A percentile compares a stretch with the other conserved stretches of the same genome.
These are phyloP conservation scores for Nakazawaea ambrosiae DNA, from an alignment of 805 yeast species.

Conservation along the genomic window DNA sequence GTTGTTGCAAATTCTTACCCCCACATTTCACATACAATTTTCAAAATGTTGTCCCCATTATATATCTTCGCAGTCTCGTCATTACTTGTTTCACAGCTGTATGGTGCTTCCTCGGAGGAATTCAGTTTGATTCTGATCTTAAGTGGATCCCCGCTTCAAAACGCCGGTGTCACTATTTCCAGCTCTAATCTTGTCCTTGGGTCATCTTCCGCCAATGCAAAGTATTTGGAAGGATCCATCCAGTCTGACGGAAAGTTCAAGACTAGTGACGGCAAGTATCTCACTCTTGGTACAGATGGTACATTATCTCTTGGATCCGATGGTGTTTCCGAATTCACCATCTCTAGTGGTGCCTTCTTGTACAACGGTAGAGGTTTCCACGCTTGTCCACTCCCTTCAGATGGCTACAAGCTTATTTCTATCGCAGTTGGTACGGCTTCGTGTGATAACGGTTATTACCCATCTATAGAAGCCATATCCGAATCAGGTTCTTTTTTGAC, in stretches of 20 bases:
- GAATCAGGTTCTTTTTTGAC: not conserved
- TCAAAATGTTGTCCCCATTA: no score
- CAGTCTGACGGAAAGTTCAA: not conserved
- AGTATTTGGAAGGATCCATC: constrained; percentile 1
- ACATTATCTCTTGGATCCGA: not conserved
- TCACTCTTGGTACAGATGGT: constrained; percentile 1
- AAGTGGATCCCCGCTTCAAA: constrained; percentile 3
- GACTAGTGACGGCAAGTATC: not conserved
- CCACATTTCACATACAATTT: no score
- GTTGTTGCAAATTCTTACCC: no score
- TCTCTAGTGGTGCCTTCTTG: not conserved
- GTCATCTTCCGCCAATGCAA: not conserved
- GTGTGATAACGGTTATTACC: not conserved
- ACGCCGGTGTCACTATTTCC: constrained; percentile 1
- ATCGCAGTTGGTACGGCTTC: not conserved
- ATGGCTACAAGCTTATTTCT: constrained; percentile 1
- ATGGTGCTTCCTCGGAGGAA: no score
- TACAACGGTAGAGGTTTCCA: not conserved
- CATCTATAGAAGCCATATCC: not conserved
- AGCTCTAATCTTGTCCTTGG: not conserved
- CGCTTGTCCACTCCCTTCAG: constrained; percentile 1
- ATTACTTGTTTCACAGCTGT: no score
- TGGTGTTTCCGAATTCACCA: not conserved
- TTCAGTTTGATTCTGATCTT: constrained; percentile 1
- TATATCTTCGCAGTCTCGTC: no score